Percentiles rank a stretch among this genome's conserved stretches.
Evolutionary conservation across 306 rosid genomes (phyloP).

Genomic region (Prunus fruticosa): DNA sequence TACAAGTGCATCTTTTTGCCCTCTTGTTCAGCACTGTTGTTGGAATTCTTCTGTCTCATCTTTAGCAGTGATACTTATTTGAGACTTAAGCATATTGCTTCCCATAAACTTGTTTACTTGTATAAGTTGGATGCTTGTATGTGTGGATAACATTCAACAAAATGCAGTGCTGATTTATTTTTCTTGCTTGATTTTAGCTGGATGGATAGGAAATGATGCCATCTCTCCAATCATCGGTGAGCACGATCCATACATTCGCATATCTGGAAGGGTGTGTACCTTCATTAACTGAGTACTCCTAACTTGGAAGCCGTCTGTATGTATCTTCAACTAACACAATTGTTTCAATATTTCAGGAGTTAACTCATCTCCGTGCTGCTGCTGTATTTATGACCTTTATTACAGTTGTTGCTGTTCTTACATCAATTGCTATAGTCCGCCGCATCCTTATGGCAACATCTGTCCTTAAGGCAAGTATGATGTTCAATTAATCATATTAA

Average conservation of each 20-base stretch:
- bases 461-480: conserved; percentile 81
- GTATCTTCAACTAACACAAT: conserved; percentile 18
- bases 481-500: background rate
- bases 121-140: background rate
- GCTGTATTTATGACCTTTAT: conserved; percentile 83
- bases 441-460: conserved; percentile 99
- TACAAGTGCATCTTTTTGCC: background rate
- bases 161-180: conserved; percentile 25
- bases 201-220: conserved; percentile 95
- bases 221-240: conserved; percentile 88
- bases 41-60: background rate
- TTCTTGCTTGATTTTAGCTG: conserved; percentile 61
- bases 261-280: conserved; percentile 80
- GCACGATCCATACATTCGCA: conserved; percentile 73
- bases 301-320: background rate
- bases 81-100: conserved; percentile 2
- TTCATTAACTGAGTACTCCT: conserved; percentile 20
- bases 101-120: background rate
- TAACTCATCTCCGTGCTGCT: conserved; percentile 70
- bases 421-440: conserved; percentile 88
- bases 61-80: background rate
- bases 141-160: conserved; percentile 11
- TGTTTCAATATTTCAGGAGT: conserved; percentile 61
- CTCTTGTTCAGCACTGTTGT: background rate
- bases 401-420: conserved; percentile 72